Conservation (phyloP, 257 asterid genomes). For the Primulina tabacum region DNA sequence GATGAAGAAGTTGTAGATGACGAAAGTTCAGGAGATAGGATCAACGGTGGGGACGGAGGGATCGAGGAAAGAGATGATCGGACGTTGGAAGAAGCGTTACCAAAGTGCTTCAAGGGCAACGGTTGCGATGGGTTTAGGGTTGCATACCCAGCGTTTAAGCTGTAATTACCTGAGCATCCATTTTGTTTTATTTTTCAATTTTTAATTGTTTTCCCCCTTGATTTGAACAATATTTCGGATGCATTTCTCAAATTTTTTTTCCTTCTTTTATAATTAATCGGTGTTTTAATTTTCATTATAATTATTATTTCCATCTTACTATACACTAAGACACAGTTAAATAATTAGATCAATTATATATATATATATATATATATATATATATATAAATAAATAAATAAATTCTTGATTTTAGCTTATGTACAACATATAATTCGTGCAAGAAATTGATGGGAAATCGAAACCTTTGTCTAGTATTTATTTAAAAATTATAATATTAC, state of each 20-base stretch:
- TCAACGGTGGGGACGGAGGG: constrained; percentile 18
- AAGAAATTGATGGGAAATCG: no score
- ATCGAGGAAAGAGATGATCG: not conserved
- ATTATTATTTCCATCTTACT: no score
- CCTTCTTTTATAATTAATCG: not conserved
- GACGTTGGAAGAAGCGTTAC: not conserved
- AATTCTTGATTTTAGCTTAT: no score
- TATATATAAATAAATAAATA: no score
- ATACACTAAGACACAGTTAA: no score
- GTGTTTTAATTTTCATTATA: no score
- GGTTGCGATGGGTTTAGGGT: constrained; percentile 15
- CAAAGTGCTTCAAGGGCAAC: not conserved
- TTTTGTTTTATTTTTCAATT: not conserved
- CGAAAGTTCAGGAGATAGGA: constrained; percentile 5
- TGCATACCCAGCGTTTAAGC: constrained; percentile 26
- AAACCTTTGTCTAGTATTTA: no score
- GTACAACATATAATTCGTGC: no score
- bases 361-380: no score
- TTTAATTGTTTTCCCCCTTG: not conserved
- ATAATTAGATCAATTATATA: no score
- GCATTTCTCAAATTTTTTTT: no score
- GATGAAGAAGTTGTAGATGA: not conserved
- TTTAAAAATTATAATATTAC: no score
- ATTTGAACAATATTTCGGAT: not conserved
- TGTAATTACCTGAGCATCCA: constrained; percentile 1